phyloP scores from a whole-genome alignment of 2,329 filamentous ascomycete species.

The Plenodomus biglobosus region DNA sequence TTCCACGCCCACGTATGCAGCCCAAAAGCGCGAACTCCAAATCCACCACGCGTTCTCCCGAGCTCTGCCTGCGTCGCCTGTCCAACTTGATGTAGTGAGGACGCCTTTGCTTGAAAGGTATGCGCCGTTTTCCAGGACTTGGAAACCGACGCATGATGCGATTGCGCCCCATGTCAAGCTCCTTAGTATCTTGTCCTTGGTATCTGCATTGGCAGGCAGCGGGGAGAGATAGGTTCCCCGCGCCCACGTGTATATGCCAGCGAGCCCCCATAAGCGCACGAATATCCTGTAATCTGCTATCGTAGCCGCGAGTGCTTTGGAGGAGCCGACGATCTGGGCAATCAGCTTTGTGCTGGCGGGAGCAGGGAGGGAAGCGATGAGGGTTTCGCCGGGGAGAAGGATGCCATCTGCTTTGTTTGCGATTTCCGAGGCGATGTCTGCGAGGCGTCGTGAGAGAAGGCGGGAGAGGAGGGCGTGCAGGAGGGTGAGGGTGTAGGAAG shows the following conservation, averaged over 20 bases:
- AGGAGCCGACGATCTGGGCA: slow-evolving; percentile 33
- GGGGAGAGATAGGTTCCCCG: slow-evolving; percentile 45
- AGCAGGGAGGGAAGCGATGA: slow-evolving; percentile 43
- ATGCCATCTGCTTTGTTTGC: slow-evolving; percentile 43
- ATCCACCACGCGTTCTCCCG: slow-evolving; percentile 64
- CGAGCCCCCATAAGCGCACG: slow-evolving; percentile 71
- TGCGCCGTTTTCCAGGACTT: slow-evolving; percentile 79
- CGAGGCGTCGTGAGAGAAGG: slow-evolving; percentile 41
- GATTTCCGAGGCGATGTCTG: slow-evolving; percentile 40
- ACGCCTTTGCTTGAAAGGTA: slow-evolving; percentile 76
- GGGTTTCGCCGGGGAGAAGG: slow-evolving; percentile 47
- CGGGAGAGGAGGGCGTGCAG: slow-evolving; percentile 44
- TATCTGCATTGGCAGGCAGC: slow-evolving; percentile 20
- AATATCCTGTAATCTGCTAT: slow-evolving; percentile 73
- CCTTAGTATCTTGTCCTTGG: slow-evolving; percentile 32
- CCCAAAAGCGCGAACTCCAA: slow-evolving; percentile 81
- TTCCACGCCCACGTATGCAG: slow-evolving; percentile 74
- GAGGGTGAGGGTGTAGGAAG: slow-evolving; percentile 49
- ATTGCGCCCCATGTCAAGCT: slow-evolving; percentile 69
- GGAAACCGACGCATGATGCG: slow-evolving; percentile 66
- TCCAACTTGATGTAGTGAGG: slow-evolving; percentile 53
- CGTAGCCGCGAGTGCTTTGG: slow-evolving; percentile 60
- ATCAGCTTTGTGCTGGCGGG: slow-evolving; percentile 38
- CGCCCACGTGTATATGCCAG: slow-evolving; percentile 72
- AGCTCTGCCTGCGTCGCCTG: slow-evolving; percentile 47